Evolutionary conservation across 148 eudicot species (phyloP).

Genomic region (Hydrangea macrophylla): DNA sequence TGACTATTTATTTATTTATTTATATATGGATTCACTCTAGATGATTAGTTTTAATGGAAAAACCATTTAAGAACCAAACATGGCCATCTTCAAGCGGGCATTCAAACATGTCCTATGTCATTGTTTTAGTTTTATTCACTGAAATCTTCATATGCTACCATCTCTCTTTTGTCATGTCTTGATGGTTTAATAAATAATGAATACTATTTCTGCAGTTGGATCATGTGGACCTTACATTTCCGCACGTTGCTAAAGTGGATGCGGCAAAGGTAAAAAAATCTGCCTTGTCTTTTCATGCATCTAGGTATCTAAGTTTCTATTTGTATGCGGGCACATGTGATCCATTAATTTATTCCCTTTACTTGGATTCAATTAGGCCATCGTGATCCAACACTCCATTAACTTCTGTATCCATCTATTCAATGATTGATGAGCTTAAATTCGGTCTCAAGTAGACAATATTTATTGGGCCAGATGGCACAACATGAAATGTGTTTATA

Average conservation of each 20-base stretch:
- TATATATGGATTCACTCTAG: too few relatives aligned
- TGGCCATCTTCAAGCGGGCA: too few relatives aligned
- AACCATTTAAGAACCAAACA: too few relatives aligned
- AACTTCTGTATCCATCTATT: not conserved
- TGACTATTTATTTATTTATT: too few relatives aligned
- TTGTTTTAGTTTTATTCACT: not conserved
- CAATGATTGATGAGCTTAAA: not conserved
- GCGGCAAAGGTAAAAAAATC: conserved; percentile 38
- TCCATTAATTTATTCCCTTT: not conserved
- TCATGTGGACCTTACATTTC: conserved; percentile 30
- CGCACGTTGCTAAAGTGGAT: conserved; percentile 29
- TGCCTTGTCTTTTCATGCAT: not conserved
- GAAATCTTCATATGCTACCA: not conserved
- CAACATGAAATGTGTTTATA: not conserved
- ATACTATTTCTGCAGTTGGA: conserved; percentile 49
- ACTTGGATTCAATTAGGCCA: not conserved
- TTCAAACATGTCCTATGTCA: too few relatives aligned
- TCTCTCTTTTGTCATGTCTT: not conserved
- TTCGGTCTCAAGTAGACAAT: not conserved
- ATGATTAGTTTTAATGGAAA: too few relatives aligned
- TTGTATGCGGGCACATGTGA: not conserved
- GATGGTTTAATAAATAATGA: not conserved
- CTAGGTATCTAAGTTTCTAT: not conserved
- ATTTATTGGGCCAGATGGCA: not conserved
- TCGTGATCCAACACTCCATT: not conserved